Percentiles rank a stretch among this genome's conserved stretches.
phyloP scores from a whole-genome alignment of 306 rosid genomes.

The Morella rubra region DNA sequence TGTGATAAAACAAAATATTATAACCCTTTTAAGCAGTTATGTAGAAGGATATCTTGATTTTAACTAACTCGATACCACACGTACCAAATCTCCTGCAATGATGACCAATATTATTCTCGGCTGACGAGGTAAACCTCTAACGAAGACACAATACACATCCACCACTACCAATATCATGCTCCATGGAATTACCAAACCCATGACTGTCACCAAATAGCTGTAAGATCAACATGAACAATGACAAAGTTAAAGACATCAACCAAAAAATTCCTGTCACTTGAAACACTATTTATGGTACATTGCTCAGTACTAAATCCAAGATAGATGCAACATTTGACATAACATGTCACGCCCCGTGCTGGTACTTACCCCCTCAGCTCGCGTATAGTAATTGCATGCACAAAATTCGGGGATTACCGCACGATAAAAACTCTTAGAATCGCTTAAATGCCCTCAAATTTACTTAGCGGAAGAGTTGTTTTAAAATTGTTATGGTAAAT shows the following conservation, averaged over 20 bases:
- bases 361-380: no score
- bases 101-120: slow-evolving; percentile 53
- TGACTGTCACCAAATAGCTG: slow-evolving; percentile 87
- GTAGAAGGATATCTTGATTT: slow-evolving; percentile 4
- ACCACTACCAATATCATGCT: slow-evolving; percentile 69
- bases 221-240: slow-evolving; percentile 33
- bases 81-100: slow-evolving; percentile 72
- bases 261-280: background rate
- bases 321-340: background rate
- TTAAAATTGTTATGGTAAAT: no score
- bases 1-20: slow-evolving; percentile 29
- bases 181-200: slow-evolving; percentile 94
- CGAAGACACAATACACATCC: slow-evolving; percentile 76
- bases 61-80: slow-evolving; percentile 11
- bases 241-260: background rate
- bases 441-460: no score
- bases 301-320: background rate
- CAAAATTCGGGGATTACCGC: no score
- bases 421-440: no score
- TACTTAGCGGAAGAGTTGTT: no score
- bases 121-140: slow-evolving; percentile 54
- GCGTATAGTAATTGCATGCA: no score
- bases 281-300: no score
- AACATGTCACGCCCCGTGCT: no score
- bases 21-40: slow-evolving; percentile 9